A percentile compares a stretch with the other conserved stretches of the same genome.
Conservation (phyloP, 306 rosid species). For the Castanospermum australe region DNA sequence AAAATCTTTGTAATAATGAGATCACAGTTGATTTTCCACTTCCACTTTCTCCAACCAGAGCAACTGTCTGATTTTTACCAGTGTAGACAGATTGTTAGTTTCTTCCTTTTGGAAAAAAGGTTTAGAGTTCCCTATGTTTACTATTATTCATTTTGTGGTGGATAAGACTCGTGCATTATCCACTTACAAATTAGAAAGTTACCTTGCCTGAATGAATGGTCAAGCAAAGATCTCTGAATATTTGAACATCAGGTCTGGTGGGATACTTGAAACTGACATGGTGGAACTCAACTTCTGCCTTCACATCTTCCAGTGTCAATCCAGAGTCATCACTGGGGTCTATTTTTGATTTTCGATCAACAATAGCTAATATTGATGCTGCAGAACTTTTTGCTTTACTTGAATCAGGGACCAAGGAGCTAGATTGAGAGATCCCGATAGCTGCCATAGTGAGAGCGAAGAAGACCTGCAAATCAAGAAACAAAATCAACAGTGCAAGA, state of each 20-base stretch:
- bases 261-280: constrained; percentile 50
- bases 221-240: constrained; percentile 44
- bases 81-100: not conserved
- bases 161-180: not conserved
- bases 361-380: constrained; percentile 40
- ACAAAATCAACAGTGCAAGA: not conserved
- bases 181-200: not conserved
- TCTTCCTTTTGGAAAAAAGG: not conserved
- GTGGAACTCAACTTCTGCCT: constrained; percentile 41
- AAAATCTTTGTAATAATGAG: constrained; percentile 60
- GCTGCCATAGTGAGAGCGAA: constrained; percentile 49
- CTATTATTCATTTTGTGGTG: not conserved
- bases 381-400: constrained; percentile 43
- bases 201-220: constrained; percentile 50
- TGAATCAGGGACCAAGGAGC: constrained; percentile 43
- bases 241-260: constrained; percentile 38
- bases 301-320: constrained; percentile 25
- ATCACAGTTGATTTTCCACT: constrained; percentile 70
- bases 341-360: constrained; percentile 40
- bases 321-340: constrained; percentile 46
- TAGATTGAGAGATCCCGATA: constrained; percentile 37
- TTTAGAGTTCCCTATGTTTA: not conserved
- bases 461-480: constrained; percentile 42
- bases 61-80: constrained; percentile 48
- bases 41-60: constrained; percentile 77